phyloP scores from a whole-genome alignment of 192 early-diverging fungal species.

The Coemansia sp. region DNA sequence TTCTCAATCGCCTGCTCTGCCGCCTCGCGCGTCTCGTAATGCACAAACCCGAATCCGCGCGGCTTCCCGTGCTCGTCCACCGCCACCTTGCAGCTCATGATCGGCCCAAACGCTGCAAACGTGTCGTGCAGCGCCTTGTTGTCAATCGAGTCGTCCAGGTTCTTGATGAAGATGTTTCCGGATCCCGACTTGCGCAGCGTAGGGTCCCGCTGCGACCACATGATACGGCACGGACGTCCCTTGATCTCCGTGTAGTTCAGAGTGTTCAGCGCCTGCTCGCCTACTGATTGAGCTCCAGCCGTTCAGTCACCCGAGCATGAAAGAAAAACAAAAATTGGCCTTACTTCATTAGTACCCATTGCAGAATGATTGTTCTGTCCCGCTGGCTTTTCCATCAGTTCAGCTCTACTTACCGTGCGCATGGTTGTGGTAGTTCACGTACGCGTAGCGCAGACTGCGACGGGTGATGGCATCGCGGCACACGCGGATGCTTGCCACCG shows the following conservation, averaged over 20 bases:
- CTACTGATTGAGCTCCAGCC: conserved; percentile 4
- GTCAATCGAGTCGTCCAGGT: conserved; percentile 95
- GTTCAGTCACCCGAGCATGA: not conserved
- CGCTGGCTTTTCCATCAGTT: no score
- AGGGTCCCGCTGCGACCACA: conserved; percentile 99
- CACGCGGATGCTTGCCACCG: conserved; percentile 96
- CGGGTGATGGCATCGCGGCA: conserved; percentile 98
- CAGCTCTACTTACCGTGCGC: conserved; percentile 59
- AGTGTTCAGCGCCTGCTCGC: conserved; percentile 87
- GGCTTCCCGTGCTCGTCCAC: conserved; percentile 72
- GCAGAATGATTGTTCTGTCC: no score
- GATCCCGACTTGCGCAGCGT: conserved; percentile 85
- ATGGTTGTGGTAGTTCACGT: conserved; percentile 97
- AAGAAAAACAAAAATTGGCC: not conserved
- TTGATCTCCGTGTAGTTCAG: conserved; percentile 97
- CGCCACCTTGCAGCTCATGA: conserved; percentile 97
- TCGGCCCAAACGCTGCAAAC: conserved; percentile 96
- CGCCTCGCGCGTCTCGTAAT: conserved; percentile 94
- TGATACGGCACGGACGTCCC: conserved; percentile 96
- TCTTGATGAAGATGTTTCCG: conserved; percentile 99
- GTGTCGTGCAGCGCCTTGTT: conserved; percentile 99
- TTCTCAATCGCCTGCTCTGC: conserved; percentile 95
- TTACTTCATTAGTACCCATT: not conserved
- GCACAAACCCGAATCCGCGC: conserved; percentile 98
- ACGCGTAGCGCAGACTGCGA: conserved; percentile 94